Percentiles rank a stretch among this genome's conserved stretches.
Conservation (phyloP, 2,329 filamentous ascomycete species). For the Colletotrichum shisoi region DNA sequence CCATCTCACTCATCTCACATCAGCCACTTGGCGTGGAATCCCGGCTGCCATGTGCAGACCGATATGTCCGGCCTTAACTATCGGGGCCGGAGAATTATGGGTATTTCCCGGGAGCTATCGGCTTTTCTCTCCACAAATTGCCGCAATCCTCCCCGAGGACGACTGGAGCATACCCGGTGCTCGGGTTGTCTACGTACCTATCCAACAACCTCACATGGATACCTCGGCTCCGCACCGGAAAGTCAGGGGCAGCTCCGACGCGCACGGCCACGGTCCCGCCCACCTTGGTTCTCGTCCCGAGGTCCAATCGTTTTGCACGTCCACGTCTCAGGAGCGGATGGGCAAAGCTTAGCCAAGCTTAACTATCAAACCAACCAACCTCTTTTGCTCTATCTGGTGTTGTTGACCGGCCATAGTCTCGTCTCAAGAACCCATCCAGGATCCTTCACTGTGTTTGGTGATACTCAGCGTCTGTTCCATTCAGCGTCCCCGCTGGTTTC, state of each 20-base stretch:
- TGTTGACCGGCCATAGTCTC: slow-evolving; percentile 1
- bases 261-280: slow-evolving; percentile 34
- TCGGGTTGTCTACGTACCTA: background rate
- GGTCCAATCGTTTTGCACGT: slow-evolving; percentile 20
- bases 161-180: background rate
- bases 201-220: slow-evolving; percentile 25
- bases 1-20: slow-evolving; percentile 12
- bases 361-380: slow-evolving; percentile 13
- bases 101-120: slow-evolving; percentile 17
- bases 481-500: background rate
- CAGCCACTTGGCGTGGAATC: background rate
- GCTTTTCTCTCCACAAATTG: slow-evolving; percentile 15
- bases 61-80: slow-evolving; percentile 2
- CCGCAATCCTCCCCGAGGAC: background rate
- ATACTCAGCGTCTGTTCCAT: background rate
- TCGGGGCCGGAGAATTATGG: slow-evolving; percentile 23
- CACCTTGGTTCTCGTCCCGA: slow-evolving; percentile 33
- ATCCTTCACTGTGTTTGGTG: background rate
- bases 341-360: slow-evolving; percentile 14
- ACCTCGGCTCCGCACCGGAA: slow-evolving; percentile 35
- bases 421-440: slow-evolving; percentile 11
- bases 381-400: slow-evolving; percentile 10
- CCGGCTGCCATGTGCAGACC: background rate
- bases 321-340: slow-evolving; percentile 24
- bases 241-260: slow-evolving; percentile 20